Evolutionary conservation across 2,329 filamentous ascomycete genomes (phyloP), one percentile per base, ranked within the genome.

Genomic region (Diaporthe batatas): DNA sequence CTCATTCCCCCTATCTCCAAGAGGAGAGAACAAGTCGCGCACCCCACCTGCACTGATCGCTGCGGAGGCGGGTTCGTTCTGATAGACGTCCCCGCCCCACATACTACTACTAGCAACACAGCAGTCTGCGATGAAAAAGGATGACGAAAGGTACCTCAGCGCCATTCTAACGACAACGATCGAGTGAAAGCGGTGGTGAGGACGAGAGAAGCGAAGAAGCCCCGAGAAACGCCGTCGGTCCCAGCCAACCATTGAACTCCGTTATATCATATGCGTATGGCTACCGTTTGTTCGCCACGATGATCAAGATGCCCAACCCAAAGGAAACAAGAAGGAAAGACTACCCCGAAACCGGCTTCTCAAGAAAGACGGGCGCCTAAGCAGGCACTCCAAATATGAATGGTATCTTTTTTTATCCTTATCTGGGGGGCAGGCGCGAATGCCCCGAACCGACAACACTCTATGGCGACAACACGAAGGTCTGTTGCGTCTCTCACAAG

Each of bases 231-330:
- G 62, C 62, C 62, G 32, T 39, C 47, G 62, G 47, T 39, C 44
- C 36, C n/a, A 21, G n/a, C 39, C 62, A 67, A 25, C 62, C 62
- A 7, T 65, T 67, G 16, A 67, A 67, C 62, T 67, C 62, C 62
- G 44, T 53, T 53, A 34, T 67, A 39, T 67, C 62, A 67, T 67
- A 67, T 67, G 62, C 62, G 47, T 53, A 25, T 67, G 62, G 62
- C 62, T 67, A 53, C 47, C 62, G 32, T 67, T 51, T 67, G 25
- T 53, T 67, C 62, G 62, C 62, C 62, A 67, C 53, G 32, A 53
- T 53, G 62, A 67, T 23, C 12, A 67, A 53, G 5, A 53, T 51
- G 10, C 47, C 58, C 58, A 42, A 23, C 59, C 16, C n/a, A 44
- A 39, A 29, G 18, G 21, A 65, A 51, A 36, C 39, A 16, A 14